A percentile compares a stretch with the other conserved stretches of the same genome.
These are phyloP conservation scores for Blastobotrys raffinosifermentans DNA, from an alignment of 1,139 yeast genomes.

Conservation along the genomic window DNA sequence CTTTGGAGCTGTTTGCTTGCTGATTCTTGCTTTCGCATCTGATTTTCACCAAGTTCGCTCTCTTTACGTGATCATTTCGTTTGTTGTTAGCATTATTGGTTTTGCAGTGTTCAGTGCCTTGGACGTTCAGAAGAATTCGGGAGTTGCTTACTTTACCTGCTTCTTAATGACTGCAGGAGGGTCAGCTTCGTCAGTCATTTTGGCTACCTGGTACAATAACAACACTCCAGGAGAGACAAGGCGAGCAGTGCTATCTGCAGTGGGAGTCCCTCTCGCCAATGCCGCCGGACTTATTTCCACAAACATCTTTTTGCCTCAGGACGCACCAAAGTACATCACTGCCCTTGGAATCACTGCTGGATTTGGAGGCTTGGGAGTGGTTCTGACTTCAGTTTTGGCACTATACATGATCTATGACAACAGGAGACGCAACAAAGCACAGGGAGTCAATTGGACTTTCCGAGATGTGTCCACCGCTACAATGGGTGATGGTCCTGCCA, in stretches of 20 bases:
- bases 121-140: slow-evolving; percentile 36
- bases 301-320: slow-evolving; percentile 46
- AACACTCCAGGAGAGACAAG: slow-evolving; percentile 45
- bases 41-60: slow-evolving; percentile 43
- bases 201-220: slow-evolving; percentile 48
- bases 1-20: slow-evolving; percentile 44
- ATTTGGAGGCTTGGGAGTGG: slow-evolving; percentile 37
- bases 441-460: slow-evolving; percentile 40
- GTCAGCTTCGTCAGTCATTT: slow-evolving; percentile 43
- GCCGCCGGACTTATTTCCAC: slow-evolving; percentile 55
- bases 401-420: slow-evolving; percentile 35
- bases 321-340: slow-evolving; percentile 48
- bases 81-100: slow-evolving; percentile 39
- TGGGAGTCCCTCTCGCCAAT: slow-evolving; percentile 50
- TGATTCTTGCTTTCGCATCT: slow-evolving; percentile 42
- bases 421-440: slow-evolving; percentile 37
- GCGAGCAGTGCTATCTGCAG: slow-evolving; percentile 45
- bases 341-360: slow-evolving; percentile 48
- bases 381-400: slow-evolving; percentile 33
- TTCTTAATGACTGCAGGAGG: slow-evolving; percentile 50
- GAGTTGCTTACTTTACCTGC: slow-evolving; percentile 48
- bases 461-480: slow-evolving; percentile 42
- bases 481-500: slow-evolving; percentile 41
- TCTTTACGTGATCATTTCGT: slow-evolving; percentile 37
- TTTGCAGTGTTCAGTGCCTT: slow-evolving; percentile 43